Base-by-base conservation (phyloP, 805 yeast genomes). In the Candida stauntonica region DNA sequence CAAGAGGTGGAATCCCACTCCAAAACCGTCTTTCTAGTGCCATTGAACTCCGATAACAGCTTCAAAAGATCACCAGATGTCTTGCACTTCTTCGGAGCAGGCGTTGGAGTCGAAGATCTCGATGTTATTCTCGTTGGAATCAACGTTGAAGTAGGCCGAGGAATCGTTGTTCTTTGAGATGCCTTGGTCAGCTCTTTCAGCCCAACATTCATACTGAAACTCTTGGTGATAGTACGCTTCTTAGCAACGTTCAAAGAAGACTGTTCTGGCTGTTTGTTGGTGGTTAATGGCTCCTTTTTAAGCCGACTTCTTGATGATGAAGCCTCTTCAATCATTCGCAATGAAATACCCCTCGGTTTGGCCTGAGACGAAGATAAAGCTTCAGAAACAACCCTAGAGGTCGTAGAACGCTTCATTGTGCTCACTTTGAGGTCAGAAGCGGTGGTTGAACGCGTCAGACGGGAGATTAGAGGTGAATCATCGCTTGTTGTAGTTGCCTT, bases 391-490 rank as follows among this genome's bases (percentile, higher is more conserved):
- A 32, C 32, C 31, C 50, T 38, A n/a, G n/a, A n/a, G n/a, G n/a
- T n/a, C 21, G 41, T 41, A 21, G 24, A 21, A 26, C 35, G 16
- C 15, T 19, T 26, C 7, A 14, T 13, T 3, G 29, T n/a, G 2
- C 9, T 29, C 3, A 31, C 12, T 23, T 50, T 50, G 26, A 53
- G 39, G n/a, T 50, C 23, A 12, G 40, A 51, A 9, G 57, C 39
- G 1, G 57, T 47, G 2, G 58, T 53, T 2, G 59, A 51, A 18
- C 51, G 38, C 1, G 59, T 51, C 3, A 54, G 43, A 30, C 59
- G 44, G 5, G 48, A 35, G 2, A 54, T n/a, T 9, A 52, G 23
- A 4, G 53, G 53, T 3, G 55, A 46, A 12, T 49, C 45, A 18
- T 44, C 48, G 8, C 32, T 28, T 5, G 38, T 24, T 2, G 39